phyloP scores from a whole-genome alignment of 208 protist species.

The Crithidia expoeki region DNA sequence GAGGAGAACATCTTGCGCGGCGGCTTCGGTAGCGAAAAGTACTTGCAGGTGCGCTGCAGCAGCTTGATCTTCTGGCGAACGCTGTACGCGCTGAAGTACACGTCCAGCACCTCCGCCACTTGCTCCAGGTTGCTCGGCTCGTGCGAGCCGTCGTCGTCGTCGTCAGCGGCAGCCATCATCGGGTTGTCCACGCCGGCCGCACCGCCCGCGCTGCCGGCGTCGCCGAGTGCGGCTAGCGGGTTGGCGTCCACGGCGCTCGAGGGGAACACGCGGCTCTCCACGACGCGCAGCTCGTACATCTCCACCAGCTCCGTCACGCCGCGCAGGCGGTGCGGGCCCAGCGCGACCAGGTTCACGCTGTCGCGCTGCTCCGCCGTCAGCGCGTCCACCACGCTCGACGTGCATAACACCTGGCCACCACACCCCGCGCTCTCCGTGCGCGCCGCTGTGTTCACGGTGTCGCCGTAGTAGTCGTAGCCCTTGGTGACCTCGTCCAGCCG shows the following conservation, averaged over 20 bases:
- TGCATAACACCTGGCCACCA: conserved; percentile 81
- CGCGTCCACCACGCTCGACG: conserved; percentile 39
- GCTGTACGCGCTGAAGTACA: conserved; percentile 40
- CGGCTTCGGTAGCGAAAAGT: conserved; percentile 23
- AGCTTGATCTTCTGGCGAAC: conserved; percentile 29
- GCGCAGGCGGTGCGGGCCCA: conserved; percentile 49
- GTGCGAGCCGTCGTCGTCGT: conserved; percentile 5
- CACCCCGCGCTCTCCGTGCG: conserved; percentile 71
- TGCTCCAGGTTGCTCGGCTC: conserved; percentile 2
- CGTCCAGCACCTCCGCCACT: conserved; percentile 28
- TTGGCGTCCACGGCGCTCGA: conserved; percentile 18
- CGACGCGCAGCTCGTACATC: conserved; percentile 65
- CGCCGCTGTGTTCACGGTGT: conserved; percentile 79
- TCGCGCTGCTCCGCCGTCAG: conserved; percentile 31
- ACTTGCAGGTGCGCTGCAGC: conserved; percentile 34
- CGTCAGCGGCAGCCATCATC: conserved; percentile 11
- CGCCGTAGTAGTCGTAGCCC: too few species aligned
- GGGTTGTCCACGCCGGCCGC: not conserved
- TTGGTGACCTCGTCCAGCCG: conserved; percentile 59
- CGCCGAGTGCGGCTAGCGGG: conserved; percentile 13
- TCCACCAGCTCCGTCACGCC: conserved; percentile 54
- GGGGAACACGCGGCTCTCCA: conserved; percentile 39
- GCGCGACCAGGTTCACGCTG: conserved; percentile 24
- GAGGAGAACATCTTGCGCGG: conserved; percentile 16
- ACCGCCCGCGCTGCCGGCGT: not conserved